Evolutionary conservation across 805 yeast species (phyloP).

Genomic region (Yamadazyma endophytica): DNA sequence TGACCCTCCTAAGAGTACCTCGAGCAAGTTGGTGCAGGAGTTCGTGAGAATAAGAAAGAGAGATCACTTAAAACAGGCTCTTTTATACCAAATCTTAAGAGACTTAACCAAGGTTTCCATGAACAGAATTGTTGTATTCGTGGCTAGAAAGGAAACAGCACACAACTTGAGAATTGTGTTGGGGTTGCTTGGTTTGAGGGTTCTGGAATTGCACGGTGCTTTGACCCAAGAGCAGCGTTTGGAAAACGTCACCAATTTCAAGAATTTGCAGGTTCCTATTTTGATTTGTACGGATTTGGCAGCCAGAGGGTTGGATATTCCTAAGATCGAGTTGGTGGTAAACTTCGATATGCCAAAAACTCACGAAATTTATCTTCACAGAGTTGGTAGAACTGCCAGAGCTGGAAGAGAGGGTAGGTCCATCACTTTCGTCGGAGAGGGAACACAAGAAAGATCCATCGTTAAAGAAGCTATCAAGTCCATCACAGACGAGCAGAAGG

Average conservation of each 20-base stretch:
- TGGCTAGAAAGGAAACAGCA: slow-evolving; percentile 86
- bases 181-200: slow-evolving; percentile 72
- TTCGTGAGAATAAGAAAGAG: slow-evolving; percentile 92
- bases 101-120: slow-evolving; percentile 59
- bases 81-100: slow-evolving; percentile 67
- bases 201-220: slow-evolving; percentile 79
- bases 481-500: slow-evolving; percentile 50
- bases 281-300: slow-evolving; percentile 96
- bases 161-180: slow-evolving; percentile 75
- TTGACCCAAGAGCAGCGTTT: slow-evolving; percentile 91
- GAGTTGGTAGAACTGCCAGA: slow-evolving; percentile 99
- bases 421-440: slow-evolving; percentile 90
- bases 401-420: slow-evolving; percentile 96
- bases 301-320: slow-evolving; percentile 98
- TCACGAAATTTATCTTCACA: slow-evolving; percentile 87
- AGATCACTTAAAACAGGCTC: slow-evolving; percentile 78
- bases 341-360: slow-evolving; percentile 95
- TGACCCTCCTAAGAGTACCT: slow-evolving; percentile 94
- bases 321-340: slow-evolving; percentile 91
- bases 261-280: slow-evolving; percentile 77
- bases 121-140: slow-evolving; percentile 82
- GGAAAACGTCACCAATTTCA: slow-evolving; percentile 76
- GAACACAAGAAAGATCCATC: slow-evolving; percentile 77
- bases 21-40: slow-evolving; percentile 85
- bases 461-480: slow-evolving; percentile 87